Conservation (phyloP, 2,329 filamentous ascomycete species). For the Talaromyces amestolkiae region DNA sequence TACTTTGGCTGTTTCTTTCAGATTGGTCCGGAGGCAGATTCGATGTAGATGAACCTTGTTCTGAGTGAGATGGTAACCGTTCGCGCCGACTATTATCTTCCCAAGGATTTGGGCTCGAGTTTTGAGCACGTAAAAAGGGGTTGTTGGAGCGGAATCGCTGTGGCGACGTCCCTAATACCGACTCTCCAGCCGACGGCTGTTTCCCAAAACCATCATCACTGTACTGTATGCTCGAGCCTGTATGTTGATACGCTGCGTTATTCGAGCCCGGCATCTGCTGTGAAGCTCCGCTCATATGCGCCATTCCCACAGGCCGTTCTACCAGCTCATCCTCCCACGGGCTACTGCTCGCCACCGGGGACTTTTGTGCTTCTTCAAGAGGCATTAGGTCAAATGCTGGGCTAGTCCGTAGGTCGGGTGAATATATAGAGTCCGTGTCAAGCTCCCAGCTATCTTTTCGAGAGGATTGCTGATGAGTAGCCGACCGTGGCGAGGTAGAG, state of each 20-base stretch:
- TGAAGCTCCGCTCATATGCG: not conserved
- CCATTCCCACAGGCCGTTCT: constrained; percentile 23
- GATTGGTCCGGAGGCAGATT: constrained; percentile 25
- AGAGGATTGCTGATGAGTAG: constrained; percentile 23
- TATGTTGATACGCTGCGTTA: constrained; percentile 5
- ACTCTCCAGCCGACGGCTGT: constrained; percentile 17
- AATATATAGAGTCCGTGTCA: constrained; percentile 34
- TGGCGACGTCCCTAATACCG: constrained; percentile 26
- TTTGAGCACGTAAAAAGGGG: constrained; percentile 36
- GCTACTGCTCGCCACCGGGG: constrained; percentile 32
- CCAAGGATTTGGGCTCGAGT: constrained; percentile 21
- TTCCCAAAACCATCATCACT: constrained; percentile 27
- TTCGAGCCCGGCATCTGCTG: not conserved
- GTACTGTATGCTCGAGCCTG: constrained; percentile 14
- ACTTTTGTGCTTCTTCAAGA: constrained; percentile 38
- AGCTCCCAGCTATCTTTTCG: constrained; percentile 28
- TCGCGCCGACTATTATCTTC: constrained; percentile 13
- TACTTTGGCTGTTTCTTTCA: constrained; percentile 36
- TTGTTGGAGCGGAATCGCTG: constrained; percentile 40
- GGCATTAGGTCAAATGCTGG: constrained; percentile 40
- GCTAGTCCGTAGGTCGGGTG: constrained; percentile 38
- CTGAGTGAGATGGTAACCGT: constrained; percentile 7
- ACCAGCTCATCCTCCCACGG: constrained; percentile 34
- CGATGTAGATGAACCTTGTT: constrained; percentile 25
- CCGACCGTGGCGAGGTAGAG: constrained; percentile 29